Evolutionary conservation across 495 filamentous ascomycete species (phyloP).

Genomic region (Annulohypoxylon moriforme): DNA sequence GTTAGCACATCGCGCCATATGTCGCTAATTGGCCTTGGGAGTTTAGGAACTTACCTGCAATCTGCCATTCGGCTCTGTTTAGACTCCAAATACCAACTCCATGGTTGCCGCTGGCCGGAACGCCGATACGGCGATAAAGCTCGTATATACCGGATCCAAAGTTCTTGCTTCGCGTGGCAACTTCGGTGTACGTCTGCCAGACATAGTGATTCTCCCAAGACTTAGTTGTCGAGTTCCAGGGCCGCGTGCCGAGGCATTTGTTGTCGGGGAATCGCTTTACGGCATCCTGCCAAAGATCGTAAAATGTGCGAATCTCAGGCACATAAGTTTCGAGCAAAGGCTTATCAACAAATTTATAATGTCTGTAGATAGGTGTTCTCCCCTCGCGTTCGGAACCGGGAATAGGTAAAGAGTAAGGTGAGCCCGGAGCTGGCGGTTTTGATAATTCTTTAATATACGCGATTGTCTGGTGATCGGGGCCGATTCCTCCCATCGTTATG

Average conservation of each 20-base stretch:
- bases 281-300: constrained; percentile 83
- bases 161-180: constrained; percentile 81
- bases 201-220: constrained; percentile 77
- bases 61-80: constrained; percentile 98
- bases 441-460: constrained; percentile 58
- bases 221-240: constrained; percentile 80
- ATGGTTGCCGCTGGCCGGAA: constrained; percentile 71
- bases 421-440: constrained; percentile 66
- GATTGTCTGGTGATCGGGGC: constrained; percentile 44
- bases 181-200: constrained; percentile 86
- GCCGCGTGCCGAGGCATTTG: constrained; percentile 82
- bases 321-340: constrained; percentile 77
- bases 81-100: constrained; percentile 94
- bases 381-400: constrained; percentile 79
- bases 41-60: constrained; percentile 68
- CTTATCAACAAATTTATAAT: constrained; percentile 79
- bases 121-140: constrained; percentile 77
- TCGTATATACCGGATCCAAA: constrained; percentile 89
- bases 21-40: neutral
- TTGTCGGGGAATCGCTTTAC: constrained; percentile 66
- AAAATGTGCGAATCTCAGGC: constrained; percentile 75
- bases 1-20: constrained; percentile 26
- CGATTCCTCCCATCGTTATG: constrained; percentile 37
- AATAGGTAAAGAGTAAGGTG: constrained; percentile 73
- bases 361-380: constrained; percentile 80